Base-by-base conservation (phyloP, 148 eudicot genomes). In the Vaccinium corymbosum region DNA sequence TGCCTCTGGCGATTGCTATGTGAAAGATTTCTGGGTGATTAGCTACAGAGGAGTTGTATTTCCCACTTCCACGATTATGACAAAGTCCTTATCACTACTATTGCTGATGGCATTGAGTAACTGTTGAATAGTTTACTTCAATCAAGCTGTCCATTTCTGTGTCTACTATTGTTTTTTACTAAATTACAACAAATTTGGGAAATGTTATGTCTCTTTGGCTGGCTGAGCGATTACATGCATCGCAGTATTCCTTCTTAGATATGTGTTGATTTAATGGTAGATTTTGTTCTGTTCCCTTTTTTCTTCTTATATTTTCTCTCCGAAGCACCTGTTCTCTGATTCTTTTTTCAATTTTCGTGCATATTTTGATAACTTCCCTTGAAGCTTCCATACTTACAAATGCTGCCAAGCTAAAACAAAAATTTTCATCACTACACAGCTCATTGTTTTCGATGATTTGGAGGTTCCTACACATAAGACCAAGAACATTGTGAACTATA, bases 391-490 rank as follows among this genome's bases (percentile, higher is more conserved):
- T 66, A 32, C 12, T 25, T 49, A 15, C 50, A 38, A n/a, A 13
- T 72, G 78, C 27, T 25, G 17, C 74, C 42, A 68, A 50, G 76
- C 62, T 76, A 48, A 74, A 78, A 42, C 46, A 42, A 20, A 83
- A 80, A 49, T 20, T 76, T 59, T n/a, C 42, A 49, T 73, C 55
- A 42, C 35, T 80, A n/a, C 87, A 55, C 94, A 97, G 99, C 95
- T 97, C 82, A 62, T 91, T 86, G 87, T 97, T 64, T 93, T 94
- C 85, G 95, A 97, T 55, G 92, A 93, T 93, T 89, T 97, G 83
- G 94, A 91, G 85, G 90, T 94, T 82, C 93, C 97, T 50, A 80
- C 91, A 12, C 99, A 97, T 90, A 97, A 97, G 93, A 97, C 99
- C 79, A 97, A 94, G 90, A 92, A 93, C 84, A 88, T 97, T 72